These are phyloP conservation scores for Fusarium sublunatum DNA, from an alignment of 2,329 filamentous ascomycete species.

Conservation along the genomic window DNA sequence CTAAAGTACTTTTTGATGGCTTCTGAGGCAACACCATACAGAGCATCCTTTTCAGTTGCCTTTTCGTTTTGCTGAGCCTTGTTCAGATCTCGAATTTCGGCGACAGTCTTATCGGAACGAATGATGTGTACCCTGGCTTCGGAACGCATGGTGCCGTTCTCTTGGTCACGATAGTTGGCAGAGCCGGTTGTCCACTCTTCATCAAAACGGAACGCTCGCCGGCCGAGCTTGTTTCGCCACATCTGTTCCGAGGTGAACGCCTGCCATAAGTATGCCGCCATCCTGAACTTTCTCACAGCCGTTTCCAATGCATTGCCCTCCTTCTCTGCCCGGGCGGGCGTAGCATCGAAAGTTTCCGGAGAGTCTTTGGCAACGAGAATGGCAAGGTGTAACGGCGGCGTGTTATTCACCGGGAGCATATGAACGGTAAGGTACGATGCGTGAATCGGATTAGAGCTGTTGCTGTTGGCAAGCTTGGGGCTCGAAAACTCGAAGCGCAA, in stretches of 20 bases:
- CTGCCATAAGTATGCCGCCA: conserved; percentile 97
- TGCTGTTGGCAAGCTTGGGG: conserved; percentile 79
- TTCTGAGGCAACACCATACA: conserved; percentile 81
- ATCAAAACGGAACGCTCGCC: conserved; percentile 89
- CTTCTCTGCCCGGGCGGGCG: conserved; percentile 77
- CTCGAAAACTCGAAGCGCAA: conserved; percentile 89
- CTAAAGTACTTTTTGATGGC: conserved; percentile 84
- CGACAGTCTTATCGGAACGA: conserved; percentile 82
- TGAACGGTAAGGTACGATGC: conserved; percentile 84
- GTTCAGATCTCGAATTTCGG: conserved; percentile 82
- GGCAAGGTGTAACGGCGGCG: conserved; percentile 88
- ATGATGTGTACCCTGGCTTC: conserved; percentile 92
- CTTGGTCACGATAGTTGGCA: conserved; percentile 78
- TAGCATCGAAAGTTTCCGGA: conserved; percentile 83
- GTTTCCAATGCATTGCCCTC: conserved; percentile 86
- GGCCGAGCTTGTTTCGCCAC: conserved; percentile 86
- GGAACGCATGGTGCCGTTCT: conserved; percentile 80
- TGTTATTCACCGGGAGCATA: conserved; percentile 81
- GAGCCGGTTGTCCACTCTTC: conserved; percentile 94
- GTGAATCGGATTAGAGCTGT: conserved; percentile 75
- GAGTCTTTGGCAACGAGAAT: conserved; percentile 92
- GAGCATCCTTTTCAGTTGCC: conserved; percentile 75
- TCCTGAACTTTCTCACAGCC: conserved; percentile 89
- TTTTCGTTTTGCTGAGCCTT: conserved; percentile 80
- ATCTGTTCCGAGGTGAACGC: conserved; percentile 97